These are phyloP conservation scores for Groenewaldozyma sp. DNA, from an alignment of 1,139 yeast genomes.

Conservation along the genomic window DNA sequence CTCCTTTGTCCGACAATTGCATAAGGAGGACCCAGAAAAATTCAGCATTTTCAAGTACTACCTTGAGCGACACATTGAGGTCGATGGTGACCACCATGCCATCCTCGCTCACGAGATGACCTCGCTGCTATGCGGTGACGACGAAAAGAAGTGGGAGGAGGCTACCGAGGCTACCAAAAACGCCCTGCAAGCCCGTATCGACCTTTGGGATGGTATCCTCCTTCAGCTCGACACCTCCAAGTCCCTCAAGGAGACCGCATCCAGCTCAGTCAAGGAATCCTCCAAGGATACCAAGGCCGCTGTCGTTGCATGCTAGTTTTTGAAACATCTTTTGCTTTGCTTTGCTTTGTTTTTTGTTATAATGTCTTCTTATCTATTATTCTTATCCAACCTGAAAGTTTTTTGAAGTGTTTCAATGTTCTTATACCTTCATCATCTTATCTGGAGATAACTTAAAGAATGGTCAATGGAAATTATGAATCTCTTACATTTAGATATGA, in stretches of 20 bases:
- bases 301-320: no score
- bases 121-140: conserved; percentile 16
- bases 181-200: conserved; percentile 16
- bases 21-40: conserved; percentile 17
- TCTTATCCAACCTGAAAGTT: not conserved
- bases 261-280: no score
- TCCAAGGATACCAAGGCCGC: no score
- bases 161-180: conserved; percentile 17
- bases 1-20: conserved; percentile 49
- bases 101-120: conserved; percentile 18
- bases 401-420: not conserved
- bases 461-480: no score
- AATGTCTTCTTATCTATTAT: not conserved
- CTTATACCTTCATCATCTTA: not conserved
- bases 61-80: conserved; percentile 19
- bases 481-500: no score
- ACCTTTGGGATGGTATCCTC: conserved; percentile 17
- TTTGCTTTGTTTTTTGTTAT: not conserved
- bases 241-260: no score
- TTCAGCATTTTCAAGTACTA: conserved; percentile 18
- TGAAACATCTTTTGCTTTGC: conserved; percentile 4
- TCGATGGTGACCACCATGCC: conserved; percentile 19
- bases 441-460: no score
- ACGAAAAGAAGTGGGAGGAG: conserved; percentile 16
- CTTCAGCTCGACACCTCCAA: conserved; percentile 1